Evolutionary conservation across 1,284 basidiomycete genomes (phyloP).

Genomic region (Moesziomyces antarcticus): DNA sequence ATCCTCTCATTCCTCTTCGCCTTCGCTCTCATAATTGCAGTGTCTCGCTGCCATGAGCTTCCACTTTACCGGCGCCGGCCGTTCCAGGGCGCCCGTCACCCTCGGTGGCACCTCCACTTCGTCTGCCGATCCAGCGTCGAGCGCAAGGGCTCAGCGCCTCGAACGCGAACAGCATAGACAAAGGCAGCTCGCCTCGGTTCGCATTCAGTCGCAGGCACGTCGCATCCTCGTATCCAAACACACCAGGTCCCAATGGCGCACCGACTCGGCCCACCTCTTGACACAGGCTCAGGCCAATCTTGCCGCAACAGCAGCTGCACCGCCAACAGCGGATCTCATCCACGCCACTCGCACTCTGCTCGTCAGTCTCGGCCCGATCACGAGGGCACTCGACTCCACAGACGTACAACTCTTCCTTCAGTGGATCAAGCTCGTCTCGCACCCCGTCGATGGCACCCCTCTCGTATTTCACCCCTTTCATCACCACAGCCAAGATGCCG

Average conservation of each 20-base stretch:
- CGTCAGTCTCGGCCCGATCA: conserved; percentile 25
- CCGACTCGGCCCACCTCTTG: conserved; percentile 10
- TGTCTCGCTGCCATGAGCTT: conserved; percentile 34
- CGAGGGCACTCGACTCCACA: conserved; percentile 6
- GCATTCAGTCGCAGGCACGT: conserved; percentile 33
- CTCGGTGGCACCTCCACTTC: conserved; percentile 40
- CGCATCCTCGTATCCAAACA: conserved; percentile 28
- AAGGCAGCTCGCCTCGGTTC: conserved; percentile 17
- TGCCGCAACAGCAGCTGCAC: background rate
- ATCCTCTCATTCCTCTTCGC: background rate
- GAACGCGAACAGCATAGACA: conserved; percentile 41
- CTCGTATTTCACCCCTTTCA: conserved; percentile 32
- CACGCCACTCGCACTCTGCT: conserved; percentile 23
- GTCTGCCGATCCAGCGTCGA: conserved; percentile 33
- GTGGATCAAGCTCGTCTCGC: conserved; percentile 30
- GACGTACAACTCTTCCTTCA: conserved; percentile 17
- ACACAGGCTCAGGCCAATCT: conserved; percentile 3
- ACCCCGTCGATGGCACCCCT: conserved; percentile 7
- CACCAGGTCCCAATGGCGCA: conserved; percentile 15
- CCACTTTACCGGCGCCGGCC: conserved; percentile 49
- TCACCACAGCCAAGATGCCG: background rate
- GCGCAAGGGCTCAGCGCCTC: conserved; percentile 35
- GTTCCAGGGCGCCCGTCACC: conserved; percentile 32
- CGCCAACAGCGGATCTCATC: conserved; percentile 7
- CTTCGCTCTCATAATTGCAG: background rate